Conservation (phyloP, 345 rosid genomes). For the rapeseed (Brassica napus) region Da-Ae NC_063449.1:8477501-8478000, state of each 20-base stretch:
- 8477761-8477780: constrained; percentile 75
- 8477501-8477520: too few species aligned
- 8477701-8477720: neutral
- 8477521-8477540: too few species aligned
- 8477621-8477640: neutral
- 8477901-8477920: constrained; percentile 16
- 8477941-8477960: constrained; percentile 21
- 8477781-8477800: constrained; percentile 91
- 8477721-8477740: constrained; percentile 23
- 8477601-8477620: constrained; percentile 3
- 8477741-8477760: constrained; percentile 45
- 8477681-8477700: neutral
- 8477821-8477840: constrained; percentile 15
- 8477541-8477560: too few species aligned
- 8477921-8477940: constrained; percentile 9
- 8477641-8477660: neutral
- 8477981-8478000: neutral
- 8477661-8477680: neutral
- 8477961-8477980: constrained; percentile 11
- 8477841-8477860: constrained; percentile 33
- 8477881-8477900: constrained; percentile 24
- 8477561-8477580: neutral
- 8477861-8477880: constrained; percentile 37
- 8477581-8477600: neutral
- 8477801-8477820: constrained; percentile 42